These are phyloP conservation scores for Stevia rebaudiana DNA, from an alignment of 140 eudicot genomes.

Conservation along the genomic window DNA sequence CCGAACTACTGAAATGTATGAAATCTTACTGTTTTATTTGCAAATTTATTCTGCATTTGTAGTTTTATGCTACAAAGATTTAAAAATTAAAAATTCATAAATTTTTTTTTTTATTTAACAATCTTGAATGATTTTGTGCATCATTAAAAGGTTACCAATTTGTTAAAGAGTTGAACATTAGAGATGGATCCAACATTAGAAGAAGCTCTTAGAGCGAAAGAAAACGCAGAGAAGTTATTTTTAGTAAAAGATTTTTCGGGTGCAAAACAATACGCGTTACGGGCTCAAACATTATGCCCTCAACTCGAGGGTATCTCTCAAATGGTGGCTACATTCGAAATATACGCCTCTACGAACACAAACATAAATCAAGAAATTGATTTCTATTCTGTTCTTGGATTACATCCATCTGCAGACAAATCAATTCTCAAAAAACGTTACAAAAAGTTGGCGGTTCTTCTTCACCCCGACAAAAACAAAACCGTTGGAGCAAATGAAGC, in stretches of 20 bases:
- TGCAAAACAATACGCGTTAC: conserved; percentile 62
- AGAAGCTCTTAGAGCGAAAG: conserved; percentile 76
- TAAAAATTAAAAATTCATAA: neutral
- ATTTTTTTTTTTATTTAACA: neutral
- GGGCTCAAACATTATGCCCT: conserved; percentile 75
- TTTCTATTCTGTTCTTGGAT: conserved; percentile 70
- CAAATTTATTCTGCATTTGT: conserved; percentile 16
- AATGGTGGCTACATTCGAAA: conserved; percentile 89
- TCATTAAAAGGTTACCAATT: conserved; percentile 9
- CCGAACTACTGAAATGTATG: neutral
- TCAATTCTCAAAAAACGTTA: conserved; percentile 61
- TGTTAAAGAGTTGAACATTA: conserved; percentile 24
- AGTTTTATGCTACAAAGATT: neutral
- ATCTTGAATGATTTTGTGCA: neutral
- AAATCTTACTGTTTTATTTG: conserved; percentile 2
- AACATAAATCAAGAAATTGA: conserved; percentile 68
- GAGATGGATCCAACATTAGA: conserved; percentile 68
- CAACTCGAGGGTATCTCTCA: conserved; percentile 78
- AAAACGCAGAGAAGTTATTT: conserved; percentile 75
- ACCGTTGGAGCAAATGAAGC: conserved; percentile 96
- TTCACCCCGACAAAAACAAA: conserved; percentile 92
- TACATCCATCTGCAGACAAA: conserved; percentile 62
- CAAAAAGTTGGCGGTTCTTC: conserved; percentile 80
- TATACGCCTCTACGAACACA: conserved; percentile 49
- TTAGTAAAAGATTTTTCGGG: conserved; percentile 54